A percentile compares a stretch with the other conserved stretches of the same genome.
Evolutionary conservation across 2,329 filamentous ascomycete genomes (phyloP).

Genomic region (Anisogramma anomala): DNA sequence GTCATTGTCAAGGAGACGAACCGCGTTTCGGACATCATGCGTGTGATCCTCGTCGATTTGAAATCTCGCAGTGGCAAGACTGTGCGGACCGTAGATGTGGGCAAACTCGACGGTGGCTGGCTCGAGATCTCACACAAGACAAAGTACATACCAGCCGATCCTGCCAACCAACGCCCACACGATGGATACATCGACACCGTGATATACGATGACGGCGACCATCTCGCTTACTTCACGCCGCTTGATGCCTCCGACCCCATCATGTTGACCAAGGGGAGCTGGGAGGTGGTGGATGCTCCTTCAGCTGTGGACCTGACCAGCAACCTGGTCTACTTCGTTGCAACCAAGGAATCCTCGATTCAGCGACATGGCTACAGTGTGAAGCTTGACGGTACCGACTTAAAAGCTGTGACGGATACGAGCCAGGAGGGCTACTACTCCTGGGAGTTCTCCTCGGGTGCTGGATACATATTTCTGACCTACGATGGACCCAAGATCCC

Average conservation of each 20-base stretch:
- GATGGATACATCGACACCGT: constrained; percentile 92
- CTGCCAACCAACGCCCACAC: constrained; percentile 58
- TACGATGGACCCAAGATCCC: constrained; percentile 79
- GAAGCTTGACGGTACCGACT: constrained; percentile 63
- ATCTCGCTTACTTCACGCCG: constrained; percentile 86
- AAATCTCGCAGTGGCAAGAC: constrained; percentile 60
- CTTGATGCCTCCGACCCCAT: constrained; percentile 71
- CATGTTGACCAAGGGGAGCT: constrained; percentile 76
- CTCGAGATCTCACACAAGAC: constrained; percentile 87
- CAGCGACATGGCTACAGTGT: constrained; percentile 90
- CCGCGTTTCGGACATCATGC: constrained; percentile 82
- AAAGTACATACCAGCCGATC: constrained; percentile 74
- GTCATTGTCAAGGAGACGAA: constrained; percentile 88
- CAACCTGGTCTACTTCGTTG: constrained; percentile 83
- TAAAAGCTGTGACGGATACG: constrained; percentile 64
- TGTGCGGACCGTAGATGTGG: constrained; percentile 68
- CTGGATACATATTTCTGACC: constrained; percentile 72
- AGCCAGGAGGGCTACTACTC: constrained; percentile 65
- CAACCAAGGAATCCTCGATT: constrained; percentile 75
- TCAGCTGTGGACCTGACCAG: constrained; percentile 73
- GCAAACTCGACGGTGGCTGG: constrained; percentile 87
- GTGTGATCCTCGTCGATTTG: constrained; percentile 77
- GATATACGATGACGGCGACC: constrained; percentile 76
- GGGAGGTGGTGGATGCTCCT: constrained; percentile 83
- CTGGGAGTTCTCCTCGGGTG: constrained; percentile 71